Base-by-base conservation (phyloP, 768 basidiomycete genomes). In the Tricholoma matsutake region DNA sequence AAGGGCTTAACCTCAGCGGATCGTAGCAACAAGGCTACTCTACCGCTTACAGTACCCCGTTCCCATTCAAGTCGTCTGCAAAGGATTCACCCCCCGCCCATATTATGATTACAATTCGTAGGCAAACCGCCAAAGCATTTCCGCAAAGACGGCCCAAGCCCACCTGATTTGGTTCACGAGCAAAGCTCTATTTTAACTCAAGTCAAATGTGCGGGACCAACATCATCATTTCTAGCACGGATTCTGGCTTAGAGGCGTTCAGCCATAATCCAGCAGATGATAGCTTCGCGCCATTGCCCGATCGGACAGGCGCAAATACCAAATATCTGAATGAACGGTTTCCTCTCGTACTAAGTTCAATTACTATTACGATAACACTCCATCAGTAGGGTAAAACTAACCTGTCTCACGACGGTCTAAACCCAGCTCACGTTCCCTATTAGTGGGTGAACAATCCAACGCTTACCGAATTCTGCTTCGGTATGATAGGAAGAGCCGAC, bases 381-480 rank as follows among this genome's bases (percentile, higher is more conserved):
- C 86, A 87, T 86, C 84, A 87, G 84, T 86, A 88, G 85, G 84
- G 86, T 87, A 88, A 87, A 87, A 88, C 85, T 87, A 88, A 87
- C 85, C 86, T 87, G 85, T 88, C 86, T 86, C 86, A 87, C 83
- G 82, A 87, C 81, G 83, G 86, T 86, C 86, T 86, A 87, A 87
- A 86, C 85, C 85, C 85, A 86, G 85, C 85, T 86, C 85, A 86
- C 54, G 20, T 56, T 56, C 54, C 54, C 35, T 56, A 56, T 56
- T 39, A 39, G 54, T 39, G 54, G 35, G 54, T 56, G 54, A 56
- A 56, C 54, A 56, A 56, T 56, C 54, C 54, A 39, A 56, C 54
- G 20, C 54, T 56, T 56, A 39, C 35, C 35, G 35, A 56, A 83
- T 86, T 88, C 61, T 61, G 61, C 60, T 61, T 62, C 61, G 57